phyloP scores from a whole-genome alignment of 148 eudicot genomes.

The Simmondsia chinensis region DNA sequence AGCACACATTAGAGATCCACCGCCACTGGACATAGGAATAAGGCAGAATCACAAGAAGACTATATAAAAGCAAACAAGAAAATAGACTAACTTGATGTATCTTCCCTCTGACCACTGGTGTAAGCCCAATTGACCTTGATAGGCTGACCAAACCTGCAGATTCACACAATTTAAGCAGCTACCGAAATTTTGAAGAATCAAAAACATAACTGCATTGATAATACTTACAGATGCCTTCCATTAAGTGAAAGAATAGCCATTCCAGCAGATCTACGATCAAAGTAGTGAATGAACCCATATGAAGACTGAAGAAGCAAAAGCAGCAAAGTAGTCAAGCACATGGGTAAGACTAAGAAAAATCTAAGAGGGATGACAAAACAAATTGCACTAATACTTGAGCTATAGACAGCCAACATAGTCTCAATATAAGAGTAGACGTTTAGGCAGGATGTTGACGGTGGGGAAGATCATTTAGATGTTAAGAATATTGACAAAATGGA shows the following conservation, averaged over 20 bases:
- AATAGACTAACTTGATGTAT: conserved; percentile 83
- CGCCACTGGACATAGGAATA: not conserved
- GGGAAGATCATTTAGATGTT: too few species aligned
- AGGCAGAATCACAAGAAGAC: too few species aligned
- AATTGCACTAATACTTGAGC: too few species aligned
- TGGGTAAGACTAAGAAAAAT: too few species aligned
- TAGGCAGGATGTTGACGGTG: too few species aligned
- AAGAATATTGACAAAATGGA: too few species aligned
- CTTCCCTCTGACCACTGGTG: conserved; percentile 93
- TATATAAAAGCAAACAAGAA: too few species aligned
- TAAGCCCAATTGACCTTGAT: conserved; percentile 99
- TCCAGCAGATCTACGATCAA: conserved; percentile 85
- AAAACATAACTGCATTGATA: not conserved
- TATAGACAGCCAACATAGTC: too few species aligned
- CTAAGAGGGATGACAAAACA: too few species aligned
- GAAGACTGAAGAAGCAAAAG: conserved; percentile 50
- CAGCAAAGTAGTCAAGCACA: not conserved
- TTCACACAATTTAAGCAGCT: conserved; percentile 1
- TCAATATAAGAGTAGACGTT: too few species aligned
- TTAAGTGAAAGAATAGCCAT: conserved; percentile 79
- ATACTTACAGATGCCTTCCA: conserved; percentile 90
- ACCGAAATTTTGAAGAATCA: not conserved
- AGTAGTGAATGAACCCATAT: conserved; percentile 92
- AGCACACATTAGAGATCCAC: conserved; percentile 5
- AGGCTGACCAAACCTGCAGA: conserved; percentile 96